phyloP scores from a whole-genome alignment of 495 filamentous ascomycete genomes.

The Cercophora sp. region DNA sequence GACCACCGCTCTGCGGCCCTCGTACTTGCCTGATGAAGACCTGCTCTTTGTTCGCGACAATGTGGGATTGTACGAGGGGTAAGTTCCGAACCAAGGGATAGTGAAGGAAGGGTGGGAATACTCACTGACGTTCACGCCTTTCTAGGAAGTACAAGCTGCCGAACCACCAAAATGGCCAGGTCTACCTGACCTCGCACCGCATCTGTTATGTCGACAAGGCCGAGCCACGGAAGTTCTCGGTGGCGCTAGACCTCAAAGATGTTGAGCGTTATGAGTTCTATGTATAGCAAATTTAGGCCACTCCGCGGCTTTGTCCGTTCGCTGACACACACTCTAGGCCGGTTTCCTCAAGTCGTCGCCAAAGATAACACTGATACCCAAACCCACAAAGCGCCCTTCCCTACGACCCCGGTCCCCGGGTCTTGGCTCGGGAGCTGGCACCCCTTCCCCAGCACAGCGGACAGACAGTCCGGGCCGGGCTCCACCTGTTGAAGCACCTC shows the following conservation, averaged over 20 bases:
- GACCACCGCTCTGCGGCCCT: constrained; percentile 89
- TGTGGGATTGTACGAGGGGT: constrained; percentile 98
- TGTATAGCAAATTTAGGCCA: too few relatives aligned
- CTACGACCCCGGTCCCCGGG: constrained; percentile 42
- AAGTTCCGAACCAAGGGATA: too few relatives aligned
- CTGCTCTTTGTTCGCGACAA: constrained; percentile 94
- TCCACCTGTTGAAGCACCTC: constrained; percentile 44
- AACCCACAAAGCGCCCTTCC: constrained; percentile 56
- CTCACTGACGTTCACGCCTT: constrained; percentile 15
- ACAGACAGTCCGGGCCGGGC: constrained; percentile 47
- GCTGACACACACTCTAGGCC: constrained; percentile 63
- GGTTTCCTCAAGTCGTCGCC: constrained; percentile 93
- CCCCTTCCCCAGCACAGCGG: constrained; percentile 45
- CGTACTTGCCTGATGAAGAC: constrained; percentile 81
- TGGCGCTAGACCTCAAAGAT: constrained; percentile 83
- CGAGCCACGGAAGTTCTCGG: constrained; percentile 79
- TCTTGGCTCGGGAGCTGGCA: constrained; percentile 28
- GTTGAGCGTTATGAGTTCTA: constrained; percentile 89
- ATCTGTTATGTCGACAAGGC: constrained; percentile 91
- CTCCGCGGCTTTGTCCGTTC: too few relatives aligned
- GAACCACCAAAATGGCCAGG: constrained; percentile 91
- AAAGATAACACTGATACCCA: constrained; percentile 86
- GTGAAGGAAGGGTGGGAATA: neutral
- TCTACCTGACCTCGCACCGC: constrained; percentile 91
- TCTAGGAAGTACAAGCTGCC: constrained; percentile 88